phyloP scores from a whole-genome alignment of 1,284 basidiomycete genomes.

The Fomitopsis pinicola region DNA sequence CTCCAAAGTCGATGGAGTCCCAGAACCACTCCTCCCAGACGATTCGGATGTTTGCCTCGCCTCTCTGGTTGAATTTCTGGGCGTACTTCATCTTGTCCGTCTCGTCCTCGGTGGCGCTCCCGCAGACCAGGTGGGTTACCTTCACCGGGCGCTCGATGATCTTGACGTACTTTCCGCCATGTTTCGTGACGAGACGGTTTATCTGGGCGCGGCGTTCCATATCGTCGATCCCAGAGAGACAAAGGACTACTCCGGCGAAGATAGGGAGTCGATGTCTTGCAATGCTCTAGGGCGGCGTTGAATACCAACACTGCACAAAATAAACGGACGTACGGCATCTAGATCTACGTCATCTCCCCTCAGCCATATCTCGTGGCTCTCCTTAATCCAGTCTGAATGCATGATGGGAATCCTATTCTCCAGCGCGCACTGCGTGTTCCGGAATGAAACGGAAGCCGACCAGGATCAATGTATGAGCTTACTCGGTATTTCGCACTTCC shows the following conservation, averaged over 20 bases:
- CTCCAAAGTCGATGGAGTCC: constrained; percentile 71
- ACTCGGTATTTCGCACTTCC: constrained; percentile 77
- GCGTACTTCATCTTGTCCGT: constrained; percentile 71
- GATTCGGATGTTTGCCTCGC: constrained; percentile 63
- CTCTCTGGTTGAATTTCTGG: constrained; percentile 58
- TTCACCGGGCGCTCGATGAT: constrained; percentile 62
- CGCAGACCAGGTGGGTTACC: constrained; percentile 67
- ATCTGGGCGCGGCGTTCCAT: constrained; percentile 50
- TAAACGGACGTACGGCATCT: constrained; percentile 31
- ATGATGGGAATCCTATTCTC: constrained; percentile 73
- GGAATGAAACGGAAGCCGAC: too few species aligned
- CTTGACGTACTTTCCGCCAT: constrained; percentile 58
- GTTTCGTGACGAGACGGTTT: constrained; percentile 43
- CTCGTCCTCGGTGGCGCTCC: constrained; percentile 36
- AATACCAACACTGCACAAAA: background rate
- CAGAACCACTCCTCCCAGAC: constrained; percentile 88
- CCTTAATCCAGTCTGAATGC: constrained; percentile 64
- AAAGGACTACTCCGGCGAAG: constrained; percentile 60
- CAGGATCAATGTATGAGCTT: constrained; percentile 16
- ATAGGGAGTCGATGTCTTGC: constrained; percentile 54
- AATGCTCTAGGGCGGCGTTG: constrained; percentile 38
- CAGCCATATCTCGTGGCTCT: constrained; percentile 69
- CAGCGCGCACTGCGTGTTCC: constrained; percentile 61
- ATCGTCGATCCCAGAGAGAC: constrained; percentile 64
- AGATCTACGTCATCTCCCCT: constrained; percentile 72